Evolutionary conservation across 257 asterid genomes (phyloP).

Genomic region (Gynochthodes officinalis): DNA sequence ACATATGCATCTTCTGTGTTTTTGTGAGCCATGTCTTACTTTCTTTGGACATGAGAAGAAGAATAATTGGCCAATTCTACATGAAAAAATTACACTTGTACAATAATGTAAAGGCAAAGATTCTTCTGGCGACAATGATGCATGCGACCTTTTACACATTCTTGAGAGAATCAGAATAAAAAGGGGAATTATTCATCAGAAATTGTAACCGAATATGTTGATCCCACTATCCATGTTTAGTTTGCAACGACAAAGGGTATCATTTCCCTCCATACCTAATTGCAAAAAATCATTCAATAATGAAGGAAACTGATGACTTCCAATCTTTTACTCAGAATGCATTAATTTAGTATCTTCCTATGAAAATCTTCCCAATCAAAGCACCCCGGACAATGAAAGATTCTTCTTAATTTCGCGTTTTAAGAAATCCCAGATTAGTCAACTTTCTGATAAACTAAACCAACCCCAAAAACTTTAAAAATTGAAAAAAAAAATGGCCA

Average conservation of each 20-base stretch:
- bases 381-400: conserved; percentile 8
- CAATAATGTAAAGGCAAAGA: conserved; percentile 3
- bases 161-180: neutral
- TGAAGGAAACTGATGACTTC: neutral
- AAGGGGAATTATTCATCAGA: neutral
- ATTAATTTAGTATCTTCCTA: neutral
- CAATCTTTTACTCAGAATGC: neutral
- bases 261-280: neutral
- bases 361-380: conserved; percentile 2
- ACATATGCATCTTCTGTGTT: neutral
- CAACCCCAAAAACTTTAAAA: too few relatives aligned
- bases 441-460: neutral
- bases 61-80: conserved; percentile 9
- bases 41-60: neutral
- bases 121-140: neutral
- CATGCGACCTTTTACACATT: neutral
- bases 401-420: conserved; percentile 2
- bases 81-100: neutral
- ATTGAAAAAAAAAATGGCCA: neutral
- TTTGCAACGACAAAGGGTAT: conserved; percentile 7
- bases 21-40: neutral
- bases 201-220: too few relatives aligned
- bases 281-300: neutral
- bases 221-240: neutral
- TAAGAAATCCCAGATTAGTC: conserved; percentile 1